Evolutionary conservation across 1,284 basidiomycete species (phyloP).

Genomic region (Sporisorium reilianum): DNA sequence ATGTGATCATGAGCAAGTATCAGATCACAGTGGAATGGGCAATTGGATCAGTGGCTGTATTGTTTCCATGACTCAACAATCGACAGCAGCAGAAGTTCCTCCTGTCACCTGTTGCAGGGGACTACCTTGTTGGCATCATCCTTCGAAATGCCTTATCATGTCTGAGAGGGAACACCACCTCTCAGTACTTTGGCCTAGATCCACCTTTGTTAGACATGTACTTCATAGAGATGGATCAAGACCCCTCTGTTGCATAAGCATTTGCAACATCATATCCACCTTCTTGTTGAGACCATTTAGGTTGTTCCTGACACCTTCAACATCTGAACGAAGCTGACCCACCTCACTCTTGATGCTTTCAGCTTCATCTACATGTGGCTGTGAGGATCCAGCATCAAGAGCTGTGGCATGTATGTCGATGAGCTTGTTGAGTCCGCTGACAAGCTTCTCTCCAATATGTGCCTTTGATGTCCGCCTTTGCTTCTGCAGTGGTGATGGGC

Average conservation of each 20-base stretch:
- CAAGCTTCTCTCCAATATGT: no score
- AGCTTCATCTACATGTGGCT: no score
- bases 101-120: not conserved
- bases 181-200: slow-evolving; percentile 1
- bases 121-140: not conserved
- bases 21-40: not conserved
- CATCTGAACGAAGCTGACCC: not conserved
- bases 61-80: not conserved
- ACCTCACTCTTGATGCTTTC: not conserved
- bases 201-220: not conserved
- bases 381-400: not conserved
- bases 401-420: no score
- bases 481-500: not conserved
- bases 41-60: not conserved
- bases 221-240: not conserved
- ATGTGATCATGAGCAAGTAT: slow-evolving; percentile 4
- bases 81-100: slow-evolving; percentile 1
- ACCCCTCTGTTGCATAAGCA: slow-evolving; percentile 1
- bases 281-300: not conserved
- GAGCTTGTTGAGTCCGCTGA: no score
- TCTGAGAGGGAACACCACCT: not conserved
- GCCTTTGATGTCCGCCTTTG: not conserved
- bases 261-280: slow-evolving; percentile 1
- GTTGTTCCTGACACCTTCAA: not conserved
- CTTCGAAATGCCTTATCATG: slow-evolving; percentile 1